A percentile compares a stretch with the other conserved stretches of the same genome.
phyloP scores from a whole-genome alignment of 2,329 filamentous ascomycete species.

The Coleophoma crateriformis region DNA sequence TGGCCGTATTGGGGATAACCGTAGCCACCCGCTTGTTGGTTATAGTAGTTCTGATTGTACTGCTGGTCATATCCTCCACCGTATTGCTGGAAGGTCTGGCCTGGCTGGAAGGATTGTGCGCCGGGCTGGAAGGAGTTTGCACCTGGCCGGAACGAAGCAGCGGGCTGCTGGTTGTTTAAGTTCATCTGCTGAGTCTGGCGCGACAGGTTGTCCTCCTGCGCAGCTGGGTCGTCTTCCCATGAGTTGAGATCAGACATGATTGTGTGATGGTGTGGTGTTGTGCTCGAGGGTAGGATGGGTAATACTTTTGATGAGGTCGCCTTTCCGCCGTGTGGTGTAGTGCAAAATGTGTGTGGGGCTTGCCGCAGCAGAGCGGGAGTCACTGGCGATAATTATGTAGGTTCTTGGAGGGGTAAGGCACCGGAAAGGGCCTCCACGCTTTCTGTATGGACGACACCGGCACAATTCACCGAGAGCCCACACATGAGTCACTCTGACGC shows the following conservation, averaged over 20 bases:
- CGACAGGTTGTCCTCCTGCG: constrained; percentile 71
- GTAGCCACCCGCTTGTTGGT: constrained; percentile 47
- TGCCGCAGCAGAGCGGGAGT: constrained; percentile 4
- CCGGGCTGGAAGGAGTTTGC: constrained; percentile 69
- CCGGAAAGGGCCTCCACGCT: background rate
- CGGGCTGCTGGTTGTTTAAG: constrained; percentile 48
- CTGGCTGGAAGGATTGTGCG: constrained; percentile 65
- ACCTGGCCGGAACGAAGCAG: constrained; percentile 57
- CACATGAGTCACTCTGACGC: too few relatives aligned
- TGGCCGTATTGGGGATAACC: constrained; percentile 51
- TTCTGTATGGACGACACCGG: too few relatives aligned
- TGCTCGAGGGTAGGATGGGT: too few relatives aligned
- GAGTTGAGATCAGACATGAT: constrained; percentile 86
- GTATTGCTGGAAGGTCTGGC: constrained; percentile 58
- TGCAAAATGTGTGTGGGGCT: background rate
- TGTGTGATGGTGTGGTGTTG: constrained; percentile 6
- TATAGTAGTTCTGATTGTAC: constrained; percentile 44
- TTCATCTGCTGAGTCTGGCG: constrained; percentile 74
- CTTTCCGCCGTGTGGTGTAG: too few relatives aligned
- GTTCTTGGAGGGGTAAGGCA: constrained; percentile 14
- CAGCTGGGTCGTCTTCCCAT: constrained; percentile 84
- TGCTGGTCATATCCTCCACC: constrained; percentile 52
- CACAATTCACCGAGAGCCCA: too few relatives aligned
- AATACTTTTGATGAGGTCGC: too few relatives aligned
- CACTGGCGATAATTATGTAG: constrained; percentile 6